Base-by-base conservation (phyloP, 192 early-diverging fungal genomes). In the Polychytrium aggregatum region DNA sequence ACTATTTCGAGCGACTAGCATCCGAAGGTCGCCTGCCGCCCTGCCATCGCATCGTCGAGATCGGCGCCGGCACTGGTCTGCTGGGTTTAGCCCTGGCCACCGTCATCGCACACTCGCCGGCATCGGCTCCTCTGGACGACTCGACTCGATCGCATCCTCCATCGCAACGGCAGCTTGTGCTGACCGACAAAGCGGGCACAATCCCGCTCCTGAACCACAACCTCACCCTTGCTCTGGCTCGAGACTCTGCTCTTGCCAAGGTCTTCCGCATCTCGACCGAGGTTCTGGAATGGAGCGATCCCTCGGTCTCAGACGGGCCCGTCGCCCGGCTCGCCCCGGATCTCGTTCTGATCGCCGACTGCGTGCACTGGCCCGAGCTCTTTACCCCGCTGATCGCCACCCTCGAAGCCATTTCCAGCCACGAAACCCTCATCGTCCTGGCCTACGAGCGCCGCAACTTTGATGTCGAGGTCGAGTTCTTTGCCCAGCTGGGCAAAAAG, bases 61-160 rank as follows among this genome's bases (percentile, higher is more conserved):
- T 81, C 25, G 79, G 79, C 39, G 35, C 66, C 8, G 79, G 79
- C n/a, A 78, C 74, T 16, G 79, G 79, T 3, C 43, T 79, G 0
- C 63, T 81, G 4, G 79, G 75, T 0, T 37, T 81, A 20, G 66
- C 57, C 13, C 46, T 54, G n/a, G 74, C 72, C 9, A 45, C 51
- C 29, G 49, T 45, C 44, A 16, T n/a, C n/a, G n/a, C n/a, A n/a
- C n/a, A n/a, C n/a, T n/a, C n/a, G n/a, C n/a, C n/a, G n/a, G n/a
- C n/a, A n/a, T n/a, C n/a, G n/a, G n/a, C n/a, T n/a, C n/a, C n/a
- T n/a, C n/a, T n/a, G n/a, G n/a, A n/a, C n/a, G n/a, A n/a, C n/a
- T n/a, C n/a, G n/a, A n/a, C n/a, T n/a, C n/a, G n/a, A n/a, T n/a
- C n/a, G n/a, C n/a, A n/a, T n/a, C n/a, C n/a, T n/a, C n/a, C n/a